Conservation (phyloP, 306 rosid genomes). For the Cercis canadensis region DNA sequence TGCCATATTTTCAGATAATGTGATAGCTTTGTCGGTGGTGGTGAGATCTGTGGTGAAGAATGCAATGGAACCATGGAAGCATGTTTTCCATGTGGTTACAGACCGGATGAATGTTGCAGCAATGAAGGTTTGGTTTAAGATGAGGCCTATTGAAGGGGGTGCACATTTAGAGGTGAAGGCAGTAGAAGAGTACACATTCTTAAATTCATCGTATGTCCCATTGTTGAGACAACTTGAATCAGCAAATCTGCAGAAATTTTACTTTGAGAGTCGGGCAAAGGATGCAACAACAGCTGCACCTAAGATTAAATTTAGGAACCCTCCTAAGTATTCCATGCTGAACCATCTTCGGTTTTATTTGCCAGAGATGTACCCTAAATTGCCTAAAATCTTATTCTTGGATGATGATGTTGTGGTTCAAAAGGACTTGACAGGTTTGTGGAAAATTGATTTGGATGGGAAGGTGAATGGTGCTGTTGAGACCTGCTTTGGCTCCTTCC, state of each 20-base stretch:
- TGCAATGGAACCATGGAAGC: slow-evolving; percentile 92
- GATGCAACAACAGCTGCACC: slow-evolving; percentile 57
- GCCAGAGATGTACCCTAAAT: slow-evolving; percentile 94
- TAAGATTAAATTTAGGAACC: slow-evolving; percentile 55
- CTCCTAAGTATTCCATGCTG: slow-evolving; percentile 70
- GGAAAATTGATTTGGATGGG: slow-evolving; percentile 94
- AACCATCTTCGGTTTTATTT: slow-evolving; percentile 89
- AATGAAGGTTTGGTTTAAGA: slow-evolving; percentile 98
- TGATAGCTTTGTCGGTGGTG: slow-evolving; percentile 92
- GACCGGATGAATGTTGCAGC: slow-evolving; percentile 98
- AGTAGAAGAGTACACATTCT: slow-evolving; percentile 78
- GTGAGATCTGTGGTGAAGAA: slow-evolving; percentile 91
- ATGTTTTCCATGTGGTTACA: slow-evolving; percentile 90
- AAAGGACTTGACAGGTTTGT: slow-evolving; percentile 86
- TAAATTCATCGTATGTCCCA: slow-evolving; percentile 85
- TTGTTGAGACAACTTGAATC: slow-evolving; percentile 74
- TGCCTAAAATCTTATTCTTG: slow-evolving; percentile 76
- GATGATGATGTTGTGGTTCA: slow-evolving; percentile 98
- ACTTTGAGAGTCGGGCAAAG: slow-evolving; percentile 61
- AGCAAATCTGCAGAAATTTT: slow-evolving; percentile 58
- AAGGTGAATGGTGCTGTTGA: slow-evolving; percentile 97
- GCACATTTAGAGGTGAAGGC: slow-evolving; percentile 90
- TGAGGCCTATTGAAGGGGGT: slow-evolving; percentile 89
- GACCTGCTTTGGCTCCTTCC: slow-evolving; percentile 97
- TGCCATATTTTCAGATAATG: slow-evolving; percentile 94